Conservation (phyloP, 1,284 basidiomycete species). For the Ceratobasidium sp. region DNA sequence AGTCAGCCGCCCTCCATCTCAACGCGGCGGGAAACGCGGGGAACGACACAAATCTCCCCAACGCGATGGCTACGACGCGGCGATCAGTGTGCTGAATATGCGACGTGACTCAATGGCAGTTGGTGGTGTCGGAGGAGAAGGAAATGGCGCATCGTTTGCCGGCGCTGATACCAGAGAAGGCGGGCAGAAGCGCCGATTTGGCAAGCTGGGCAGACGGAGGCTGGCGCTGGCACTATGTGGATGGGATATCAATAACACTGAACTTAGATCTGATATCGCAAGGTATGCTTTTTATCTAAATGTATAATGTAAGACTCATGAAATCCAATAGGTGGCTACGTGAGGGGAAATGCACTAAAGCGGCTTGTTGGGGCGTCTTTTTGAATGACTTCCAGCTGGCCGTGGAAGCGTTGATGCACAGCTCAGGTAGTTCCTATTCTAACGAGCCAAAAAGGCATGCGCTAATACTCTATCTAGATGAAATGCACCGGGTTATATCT, state of each 20-base stretch:
- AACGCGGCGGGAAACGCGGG: constrained; percentile 44
- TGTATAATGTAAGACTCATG: constrained; percentile 43
- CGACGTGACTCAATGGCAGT: constrained; percentile 48
- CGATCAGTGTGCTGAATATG: constrained; percentile 52
- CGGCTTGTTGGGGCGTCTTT: constrained; percentile 92
- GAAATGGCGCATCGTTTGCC: constrained; percentile 57
- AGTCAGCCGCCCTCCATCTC: constrained; percentile 35
- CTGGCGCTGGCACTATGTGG: constrained; percentile 77
- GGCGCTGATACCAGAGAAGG: not conserved
- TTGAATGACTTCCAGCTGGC: constrained; percentile 81
- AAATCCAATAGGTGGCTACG: constrained; percentile 72
- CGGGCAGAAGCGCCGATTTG: constrained; percentile 28
- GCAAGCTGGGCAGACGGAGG: constrained; percentile 71
- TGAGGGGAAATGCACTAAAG: constrained; percentile 78
- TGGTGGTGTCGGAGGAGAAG: constrained; percentile 68
- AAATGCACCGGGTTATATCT: constrained; percentile 81
- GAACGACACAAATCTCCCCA: constrained; percentile 48
- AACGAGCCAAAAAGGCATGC: not conserved
- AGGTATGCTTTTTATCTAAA: constrained; percentile 53
- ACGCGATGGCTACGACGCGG: constrained; percentile 50
- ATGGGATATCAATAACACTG: constrained; percentile 76
- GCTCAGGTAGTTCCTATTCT: constrained; percentile 72
- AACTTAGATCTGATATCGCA: constrained; percentile 66
- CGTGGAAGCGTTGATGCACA: constrained; percentile 82
- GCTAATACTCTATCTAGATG: constrained; percentile 61